Evolutionary conservation across 1,139 yeast species (phyloP), one percentile per base, ranked within the genome.

Genomic region (Zygosaccharomyces sapae): DNA sequence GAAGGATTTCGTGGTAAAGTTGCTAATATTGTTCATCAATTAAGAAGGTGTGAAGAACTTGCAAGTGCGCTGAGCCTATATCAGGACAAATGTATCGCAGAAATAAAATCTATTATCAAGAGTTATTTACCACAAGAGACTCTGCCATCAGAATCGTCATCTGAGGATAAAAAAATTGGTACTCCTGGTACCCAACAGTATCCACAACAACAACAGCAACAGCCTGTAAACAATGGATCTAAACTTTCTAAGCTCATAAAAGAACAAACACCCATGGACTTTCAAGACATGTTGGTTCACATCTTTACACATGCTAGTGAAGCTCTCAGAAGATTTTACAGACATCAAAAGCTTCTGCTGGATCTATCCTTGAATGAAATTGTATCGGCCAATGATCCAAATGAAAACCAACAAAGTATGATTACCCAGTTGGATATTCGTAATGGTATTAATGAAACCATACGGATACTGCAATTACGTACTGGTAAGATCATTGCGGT

Each of bases 401-500:
- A 57, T 10, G 67, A 62, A 37, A 59, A 61, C 42, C 63, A 63
- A 43, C 62, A 58, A 5, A 60, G 74, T 52, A 70, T 68, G 68
- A 75, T 71, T 3, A 74, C 81, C 72, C 74, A 81, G n/a, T 65
- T 85, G 48, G 94, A 85, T 63, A 80, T 84, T 16, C 75, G 85
- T 1, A 54, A 59, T 4, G 67, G 68, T n/a, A 67, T 71, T 24
- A 77, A 78, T 53, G 79, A 77, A 48, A 81, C 88, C 1, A 83
- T 88, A 7, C 84, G 83, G 51, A 74, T 83, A 38, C 76, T 92
- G 1, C 96, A 90, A 60, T 71, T 79, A 3, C 74, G 97, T 49
- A 73, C 90, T 67, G 84, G 89, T 27, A 87, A 86, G 58, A 78
- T 92, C 13, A 74, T 90, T 18, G 79, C 81, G 50, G 95, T 87